phyloP scores from a whole-genome alignment of 495 filamentous ascomycete species.

The Bacidia rubella region DNA sequence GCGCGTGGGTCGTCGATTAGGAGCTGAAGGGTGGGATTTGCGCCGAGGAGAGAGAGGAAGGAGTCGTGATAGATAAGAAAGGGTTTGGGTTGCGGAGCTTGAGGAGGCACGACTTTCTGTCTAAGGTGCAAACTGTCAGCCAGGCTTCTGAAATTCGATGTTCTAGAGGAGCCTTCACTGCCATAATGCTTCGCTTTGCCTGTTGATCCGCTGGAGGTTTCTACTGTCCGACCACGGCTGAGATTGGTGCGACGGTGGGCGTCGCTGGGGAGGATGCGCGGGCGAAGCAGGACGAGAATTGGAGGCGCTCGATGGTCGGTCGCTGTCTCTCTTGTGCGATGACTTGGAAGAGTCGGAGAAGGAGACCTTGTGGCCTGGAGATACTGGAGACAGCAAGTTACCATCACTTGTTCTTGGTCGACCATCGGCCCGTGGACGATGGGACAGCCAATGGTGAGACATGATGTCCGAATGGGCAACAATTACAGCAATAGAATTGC shows the following conservation, averaged over 20 bases:
- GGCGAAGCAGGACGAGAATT: conserved; percentile 15
- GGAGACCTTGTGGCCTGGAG: conserved; percentile 18
- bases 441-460: conserved; percentile 12
- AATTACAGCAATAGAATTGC: not conserved
- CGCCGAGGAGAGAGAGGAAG: conserved; percentile 24
- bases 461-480: not conserved
- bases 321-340: conserved; percentile 13
- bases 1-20: conserved; percentile 25
- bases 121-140: conserved; percentile 1
- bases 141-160: not conserved
- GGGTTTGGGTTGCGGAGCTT: conserved; percentile 17
- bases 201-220: conserved; percentile 16
- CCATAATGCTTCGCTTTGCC: conserved; percentile 17
- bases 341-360: conserved; percentile 20
- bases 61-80: conserved; percentile 23
- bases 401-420: conserved; percentile 12
- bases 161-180: conserved; percentile 11
- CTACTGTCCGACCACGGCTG: conserved; percentile 14
- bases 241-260: conserved; percentile 3
- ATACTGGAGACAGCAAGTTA: conserved; percentile 10
- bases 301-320: conserved; percentile 16
- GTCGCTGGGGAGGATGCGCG: conserved; percentile 7
- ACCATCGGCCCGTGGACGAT: conserved; percentile 6
- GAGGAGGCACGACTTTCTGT: conserved; percentile 13
- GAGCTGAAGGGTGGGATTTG: conserved; percentile 22